Evolutionary conservation across 768 basidiomycete species (phyloP).

Genomic region (Trametes cinnabarina): DNA sequence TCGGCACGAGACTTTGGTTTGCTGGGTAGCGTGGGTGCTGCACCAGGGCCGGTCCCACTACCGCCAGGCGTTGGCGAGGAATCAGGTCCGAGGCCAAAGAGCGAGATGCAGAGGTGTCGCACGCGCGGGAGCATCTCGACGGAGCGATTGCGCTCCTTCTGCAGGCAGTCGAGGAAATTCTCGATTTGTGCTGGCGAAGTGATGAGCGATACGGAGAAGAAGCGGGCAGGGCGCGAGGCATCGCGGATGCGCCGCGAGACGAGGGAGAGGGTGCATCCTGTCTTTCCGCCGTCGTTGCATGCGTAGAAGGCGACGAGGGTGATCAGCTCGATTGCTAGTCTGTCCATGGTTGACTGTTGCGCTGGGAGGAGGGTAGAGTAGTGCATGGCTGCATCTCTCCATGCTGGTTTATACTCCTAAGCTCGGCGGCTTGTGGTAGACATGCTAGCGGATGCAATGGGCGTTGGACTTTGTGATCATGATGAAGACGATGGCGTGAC

Average conservation of each 20-base stretch:
- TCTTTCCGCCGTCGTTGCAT: constrained; percentile 16
- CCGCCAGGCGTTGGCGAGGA: neutral
- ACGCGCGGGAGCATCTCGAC: constrained; percentile 13
- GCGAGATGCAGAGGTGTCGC: constrained; percentile 15
- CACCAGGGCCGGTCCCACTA: too few species aligned
- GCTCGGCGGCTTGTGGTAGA: too few species aligned
- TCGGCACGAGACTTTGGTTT: constrained; percentile 5
- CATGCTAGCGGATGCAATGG: neutral
- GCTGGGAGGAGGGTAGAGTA: neutral
- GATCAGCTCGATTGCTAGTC: constrained; percentile 15
- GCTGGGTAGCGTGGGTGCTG: neutral
- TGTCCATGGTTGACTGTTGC: constrained; percentile 5
- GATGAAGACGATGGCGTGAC: neutral
- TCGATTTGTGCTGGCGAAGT: constrained; percentile 10
- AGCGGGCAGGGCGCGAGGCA: constrained; percentile 15
- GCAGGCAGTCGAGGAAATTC: constrained; percentile 11
- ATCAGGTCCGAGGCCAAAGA: constrained; percentile 4
- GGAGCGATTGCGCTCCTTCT: constrained; percentile 10
- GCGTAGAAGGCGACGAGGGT: constrained; percentile 15
- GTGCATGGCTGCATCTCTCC: neutral
- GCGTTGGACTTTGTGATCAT: neutral
- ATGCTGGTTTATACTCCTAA: neutral
- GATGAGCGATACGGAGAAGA: constrained; percentile 13
- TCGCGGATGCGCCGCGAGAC: constrained; percentile 17
- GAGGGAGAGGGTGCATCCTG: constrained; percentile 17